These are phyloP conservation scores for Entoloma clypeatum DNA, from an alignment of 1,284 basidiomycete genomes.

Conservation along the genomic window DNA sequence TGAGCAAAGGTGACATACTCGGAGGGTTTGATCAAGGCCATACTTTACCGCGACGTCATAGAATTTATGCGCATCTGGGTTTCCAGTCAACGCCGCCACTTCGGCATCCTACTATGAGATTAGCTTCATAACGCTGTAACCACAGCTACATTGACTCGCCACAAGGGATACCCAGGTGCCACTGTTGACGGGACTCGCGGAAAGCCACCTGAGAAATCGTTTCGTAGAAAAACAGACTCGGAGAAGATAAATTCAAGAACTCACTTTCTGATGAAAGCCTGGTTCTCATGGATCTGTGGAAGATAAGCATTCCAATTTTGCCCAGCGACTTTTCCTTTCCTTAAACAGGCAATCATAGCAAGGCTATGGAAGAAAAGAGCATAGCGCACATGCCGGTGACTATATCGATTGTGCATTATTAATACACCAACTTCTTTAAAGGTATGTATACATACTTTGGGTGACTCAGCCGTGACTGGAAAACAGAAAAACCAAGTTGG, in stretches of 20 bases:
- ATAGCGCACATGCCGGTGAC: constrained; percentile 65
- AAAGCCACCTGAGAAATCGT: constrained; percentile 50
- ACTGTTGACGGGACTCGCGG: constrained; percentile 62
- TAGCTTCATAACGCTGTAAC: background rate
- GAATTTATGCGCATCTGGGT: constrained; percentile 54
- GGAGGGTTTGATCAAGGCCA: constrained; percentile 18
- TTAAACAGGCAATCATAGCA: constrained; percentile 54
- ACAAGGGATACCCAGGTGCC: constrained; percentile 65
- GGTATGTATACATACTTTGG: constrained; percentile 47
- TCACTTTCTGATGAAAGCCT: constrained; percentile 55
- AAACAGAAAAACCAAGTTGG: constrained; percentile 56
- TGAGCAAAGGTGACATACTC: constrained; percentile 1
- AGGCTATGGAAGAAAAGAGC: constrained; percentile 65
- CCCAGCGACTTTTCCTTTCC: constrained; percentile 38
- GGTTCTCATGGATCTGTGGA: constrained; percentile 55
- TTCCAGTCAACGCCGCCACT: constrained; percentile 52
- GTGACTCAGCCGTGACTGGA: constrained; percentile 51
- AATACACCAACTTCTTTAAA: constrained; percentile 1
- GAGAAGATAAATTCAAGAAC: constrained; percentile 14
- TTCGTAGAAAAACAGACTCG: constrained; percentile 2
- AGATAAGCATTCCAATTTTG: constrained; percentile 42
- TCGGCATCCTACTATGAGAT: constrained; percentile 53
- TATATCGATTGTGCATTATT: constrained; percentile 21
- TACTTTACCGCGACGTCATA: constrained; percentile 68
- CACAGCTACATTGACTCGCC: constrained; percentile 34